Conservation (phyloP, 129 eudicot species). For the Lactuca sativa region DNA sequence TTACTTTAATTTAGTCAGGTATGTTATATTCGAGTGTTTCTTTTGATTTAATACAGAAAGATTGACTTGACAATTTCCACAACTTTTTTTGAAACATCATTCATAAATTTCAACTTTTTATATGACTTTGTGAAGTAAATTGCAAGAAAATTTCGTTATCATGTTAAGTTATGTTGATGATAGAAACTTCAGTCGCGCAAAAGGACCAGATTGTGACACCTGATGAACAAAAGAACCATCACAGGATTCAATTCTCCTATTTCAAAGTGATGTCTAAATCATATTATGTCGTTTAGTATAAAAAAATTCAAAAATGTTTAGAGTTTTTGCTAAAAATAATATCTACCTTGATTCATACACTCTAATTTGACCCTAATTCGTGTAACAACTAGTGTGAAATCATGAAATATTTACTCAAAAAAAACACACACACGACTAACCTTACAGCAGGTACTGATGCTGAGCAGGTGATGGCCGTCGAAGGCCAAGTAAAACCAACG, state of each 20-base stretch:
- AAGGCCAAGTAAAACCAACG: constrained; percentile 40
- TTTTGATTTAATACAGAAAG: too few species aligned
- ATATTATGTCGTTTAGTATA: neutral
- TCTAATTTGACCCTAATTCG: constrained; percentile 1
- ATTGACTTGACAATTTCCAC: too few species aligned
- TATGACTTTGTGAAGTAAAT: neutral
- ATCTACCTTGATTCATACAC: neutral
- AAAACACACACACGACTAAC: constrained; percentile 15
- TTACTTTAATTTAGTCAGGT: neutral
- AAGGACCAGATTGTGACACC: constrained; percentile 3
- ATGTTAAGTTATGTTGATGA: neutral
- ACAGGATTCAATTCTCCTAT: constrained; percentile 5
- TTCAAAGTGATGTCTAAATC: neutral
- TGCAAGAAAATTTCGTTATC: neutral
- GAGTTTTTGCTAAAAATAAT: neutral
- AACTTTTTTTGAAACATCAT: too few species aligned
- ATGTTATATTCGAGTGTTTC: neutral
- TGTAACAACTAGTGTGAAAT: neutral
- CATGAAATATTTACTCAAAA: neutral
- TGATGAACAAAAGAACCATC: neutral
- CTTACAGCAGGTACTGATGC: constrained; percentile 32
- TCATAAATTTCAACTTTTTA: neutral
- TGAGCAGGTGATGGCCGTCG: constrained; percentile 23
- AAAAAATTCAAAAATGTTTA: neutral
- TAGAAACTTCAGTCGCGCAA: neutral